These are phyloP conservation scores for Psilocybe cubensis DNA, from an alignment of 768 basidiomycete genomes.

Conservation along the genomic window DNA sequence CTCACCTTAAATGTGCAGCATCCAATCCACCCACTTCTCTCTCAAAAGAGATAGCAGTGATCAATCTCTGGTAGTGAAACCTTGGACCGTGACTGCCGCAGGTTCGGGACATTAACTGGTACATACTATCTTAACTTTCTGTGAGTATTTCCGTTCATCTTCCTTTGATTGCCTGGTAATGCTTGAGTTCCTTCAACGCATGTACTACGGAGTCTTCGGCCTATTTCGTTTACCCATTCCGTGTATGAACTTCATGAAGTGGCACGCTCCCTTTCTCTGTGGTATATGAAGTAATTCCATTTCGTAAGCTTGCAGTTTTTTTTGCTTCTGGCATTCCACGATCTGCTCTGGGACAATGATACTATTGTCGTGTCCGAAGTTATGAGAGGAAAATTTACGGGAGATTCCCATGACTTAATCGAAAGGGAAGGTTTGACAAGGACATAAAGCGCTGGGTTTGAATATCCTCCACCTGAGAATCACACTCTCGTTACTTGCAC, in stretches of 20 bases:
- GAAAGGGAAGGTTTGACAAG: neutral
- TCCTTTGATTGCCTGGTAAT: constrained; percentile 5
- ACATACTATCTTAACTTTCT: neutral
- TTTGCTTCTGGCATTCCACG: neutral
- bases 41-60: neutral
- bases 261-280: too few species aligned
- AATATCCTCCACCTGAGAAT: neutral
- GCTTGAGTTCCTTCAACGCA: neutral
- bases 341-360: neutral
- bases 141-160: constrained; percentile 2
- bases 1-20: neutral
- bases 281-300: too few species aligned
- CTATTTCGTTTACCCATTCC: neutral
- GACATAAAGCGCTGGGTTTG: neutral
- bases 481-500: neutral
- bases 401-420: neutral
- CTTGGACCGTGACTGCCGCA: neutral
- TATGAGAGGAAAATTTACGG: neutral
- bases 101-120: neutral
- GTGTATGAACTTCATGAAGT: too few species aligned
- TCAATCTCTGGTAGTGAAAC: neutral
- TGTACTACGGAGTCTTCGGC: neutral
- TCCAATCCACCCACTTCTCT: too few species aligned
- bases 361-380: neutral
- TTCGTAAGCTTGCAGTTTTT: neutral